These are phyloP conservation scores for Phaeotremella fagi DNA, from an alignment of 768 basidiomycete species.

Conservation along the genomic window DNA sequence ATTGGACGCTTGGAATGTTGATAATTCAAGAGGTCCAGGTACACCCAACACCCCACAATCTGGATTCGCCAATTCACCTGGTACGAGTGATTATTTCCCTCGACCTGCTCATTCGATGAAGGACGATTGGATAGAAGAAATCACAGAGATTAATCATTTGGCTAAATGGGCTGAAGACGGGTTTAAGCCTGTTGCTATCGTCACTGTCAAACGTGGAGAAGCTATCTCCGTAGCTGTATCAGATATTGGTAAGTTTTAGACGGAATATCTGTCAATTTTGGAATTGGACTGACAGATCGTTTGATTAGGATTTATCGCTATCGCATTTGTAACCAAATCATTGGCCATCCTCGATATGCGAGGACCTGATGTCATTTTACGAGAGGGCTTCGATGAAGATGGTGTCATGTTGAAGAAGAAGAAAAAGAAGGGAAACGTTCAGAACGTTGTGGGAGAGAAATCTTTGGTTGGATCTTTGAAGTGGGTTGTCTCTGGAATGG, in stretches of 20 bases:
- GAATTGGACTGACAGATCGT: constrained; percentile 5
- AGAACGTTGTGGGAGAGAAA: constrained; percentile 48
- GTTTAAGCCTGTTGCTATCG: constrained; percentile 61
- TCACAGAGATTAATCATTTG: constrained; percentile 58
- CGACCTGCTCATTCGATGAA: constrained; percentile 44
- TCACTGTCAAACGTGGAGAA: constrained; percentile 54
- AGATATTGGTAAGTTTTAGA: constrained; percentile 60
- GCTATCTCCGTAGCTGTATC: constrained; percentile 61
- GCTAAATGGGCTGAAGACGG: constrained; percentile 49
- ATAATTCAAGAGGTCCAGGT: constrained; percentile 1
- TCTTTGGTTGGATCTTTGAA: constrained; percentile 55
- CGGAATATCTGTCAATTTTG: background rate
- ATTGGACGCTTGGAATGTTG: constrained; percentile 20
- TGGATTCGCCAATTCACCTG: constrained; percentile 53
- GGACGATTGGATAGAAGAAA: constrained; percentile 51
- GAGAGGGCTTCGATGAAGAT: constrained; percentile 50
- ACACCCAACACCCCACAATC: background rate
- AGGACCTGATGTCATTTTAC: constrained; percentile 63
- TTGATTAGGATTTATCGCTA: constrained; percentile 66
- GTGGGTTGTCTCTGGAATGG: constrained; percentile 63
- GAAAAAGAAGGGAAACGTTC: constrained; percentile 51
- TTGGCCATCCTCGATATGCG: constrained; percentile 69
- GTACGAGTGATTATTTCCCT: constrained; percentile 59
- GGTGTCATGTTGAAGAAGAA: constrained; percentile 48
- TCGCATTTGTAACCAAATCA: constrained; percentile 60